Evolutionary conservation across 2,329 filamentous ascomycete species (phyloP), one percentile per base, ranked within the genome.

Genomic region (Karstenula rhodostoma): DNA sequence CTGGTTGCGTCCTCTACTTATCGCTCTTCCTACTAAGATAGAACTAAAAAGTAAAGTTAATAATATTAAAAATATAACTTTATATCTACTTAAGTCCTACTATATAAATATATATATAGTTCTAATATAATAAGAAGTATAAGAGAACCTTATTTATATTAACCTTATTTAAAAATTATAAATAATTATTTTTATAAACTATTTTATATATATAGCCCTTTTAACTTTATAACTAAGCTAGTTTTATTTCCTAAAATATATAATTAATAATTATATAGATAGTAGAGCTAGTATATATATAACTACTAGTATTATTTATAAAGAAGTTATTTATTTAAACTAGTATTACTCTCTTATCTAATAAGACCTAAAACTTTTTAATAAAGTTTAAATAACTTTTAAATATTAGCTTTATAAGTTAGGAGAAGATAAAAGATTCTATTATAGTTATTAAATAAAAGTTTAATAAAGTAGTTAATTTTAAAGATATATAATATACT

Each of bases 91-190:
- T 19, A 62, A 60, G 43, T 44, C 59, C 3, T 61, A 65, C 35
- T 47, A 58, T 43, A 44, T 56, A 4, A 50, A 61, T 7, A 49
- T 63, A 1, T 65, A 67, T 56, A 66, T 74, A 12, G 68, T 72
- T 29, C 66, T 72, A 32, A 64, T 75, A 19, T 64, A 73, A 44
- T 65, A 75, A 46, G 71, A 74, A 57, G 73, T 71, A 22, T 60
- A 58, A 8, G 73, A 76, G 48, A 57, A 74, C 44, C 66, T 57
- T 4, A 61, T 56, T 17, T 84, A 84, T 65, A 74, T 86, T 62
- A 73, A 81, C 50, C 73, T 86, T 13, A 82, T 83, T 43, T 87
- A 85, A 85, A 78, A 84, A 62, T 86, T 84, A 57, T 87, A 84
- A 84, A 67, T 81, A 10, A 80, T 82, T 0, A 80, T 82, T 23